A percentile compares a stretch with the other conserved stretches of the same genome.
Conservation (phyloP, 2,329 filamentous ascomycete genomes). For the Ascocoryne sarcoides region DNA sequence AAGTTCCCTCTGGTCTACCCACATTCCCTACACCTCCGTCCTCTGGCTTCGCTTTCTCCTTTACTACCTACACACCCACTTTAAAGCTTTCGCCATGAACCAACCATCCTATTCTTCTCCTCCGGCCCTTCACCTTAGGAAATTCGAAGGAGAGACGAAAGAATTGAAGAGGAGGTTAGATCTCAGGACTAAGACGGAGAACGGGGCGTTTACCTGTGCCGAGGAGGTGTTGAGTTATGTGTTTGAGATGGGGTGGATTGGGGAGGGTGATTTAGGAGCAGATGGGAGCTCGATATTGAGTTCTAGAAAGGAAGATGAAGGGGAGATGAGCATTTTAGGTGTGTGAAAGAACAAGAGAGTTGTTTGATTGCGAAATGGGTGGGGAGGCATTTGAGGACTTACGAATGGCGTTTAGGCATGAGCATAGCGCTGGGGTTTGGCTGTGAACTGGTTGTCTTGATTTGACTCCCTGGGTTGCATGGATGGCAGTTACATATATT, state of each 20-base stretch:
- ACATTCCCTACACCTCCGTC: constrained; percentile 55
- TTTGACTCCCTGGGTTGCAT: too few species aligned
- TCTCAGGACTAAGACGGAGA: constrained; percentile 22
- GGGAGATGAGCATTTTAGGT: background rate
- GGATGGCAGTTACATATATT: too few species aligned
- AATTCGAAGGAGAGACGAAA: constrained; percentile 40
- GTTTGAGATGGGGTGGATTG: constrained; percentile 17
- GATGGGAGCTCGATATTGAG: constrained; percentile 5
- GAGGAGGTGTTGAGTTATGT: constrained; percentile 15
- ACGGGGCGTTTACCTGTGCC: constrained; percentile 18
- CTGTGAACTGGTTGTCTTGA: too few species aligned
- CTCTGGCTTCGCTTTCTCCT: constrained; percentile 57
- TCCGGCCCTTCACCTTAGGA: too few species aligned
- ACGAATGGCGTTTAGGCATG: too few species aligned
- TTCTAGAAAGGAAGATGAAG: background rate
- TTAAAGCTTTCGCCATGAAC: too few species aligned
- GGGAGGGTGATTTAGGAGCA: constrained; percentile 11
- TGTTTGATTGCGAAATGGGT: too few species aligned
- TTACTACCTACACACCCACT: too few species aligned
- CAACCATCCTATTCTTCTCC: too few species aligned
- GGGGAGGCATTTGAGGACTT: too few species aligned
- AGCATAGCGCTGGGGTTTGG: too few species aligned
- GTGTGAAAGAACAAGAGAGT: too few species aligned
- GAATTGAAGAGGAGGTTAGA: constrained; percentile 48
- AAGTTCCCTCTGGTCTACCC: constrained; percentile 42